Evolutionary conservation across 225 moss, liverwort and hornwort species (phyloP).

Genomic region (Asterella californica): DNA sequence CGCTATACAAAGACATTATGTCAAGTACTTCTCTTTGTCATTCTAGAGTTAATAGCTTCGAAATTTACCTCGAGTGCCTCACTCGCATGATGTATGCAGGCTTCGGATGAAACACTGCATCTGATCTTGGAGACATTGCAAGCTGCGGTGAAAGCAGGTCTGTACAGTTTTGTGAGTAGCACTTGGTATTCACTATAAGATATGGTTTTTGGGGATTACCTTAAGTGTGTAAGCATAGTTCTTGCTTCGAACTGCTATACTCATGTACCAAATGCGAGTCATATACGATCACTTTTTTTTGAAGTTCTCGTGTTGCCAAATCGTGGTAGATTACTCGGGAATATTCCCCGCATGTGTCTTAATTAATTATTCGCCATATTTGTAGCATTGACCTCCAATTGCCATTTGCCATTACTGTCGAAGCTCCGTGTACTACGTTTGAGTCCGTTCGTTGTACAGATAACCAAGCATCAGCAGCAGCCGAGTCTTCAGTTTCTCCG

Average conservation of each 20-base stretch:
- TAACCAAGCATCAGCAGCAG: slow-evolving; percentile 59
- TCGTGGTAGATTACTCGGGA: not conserved
- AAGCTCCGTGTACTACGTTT: not conserved
- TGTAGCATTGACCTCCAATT: too few relatives aligned
- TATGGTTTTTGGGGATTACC: too few relatives aligned
- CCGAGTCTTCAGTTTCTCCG: slow-evolving; percentile 69
- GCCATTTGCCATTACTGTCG: too few relatives aligned
- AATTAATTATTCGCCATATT: too few relatives aligned
- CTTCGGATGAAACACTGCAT: slow-evolving; percentile 87
- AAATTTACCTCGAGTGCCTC: not conserved
- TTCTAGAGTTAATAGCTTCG: not conserved
- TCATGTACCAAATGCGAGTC: too few relatives aligned
- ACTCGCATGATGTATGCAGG: slow-evolving; percentile 33
- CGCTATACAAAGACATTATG: not conserved
- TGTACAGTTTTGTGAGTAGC: too few relatives aligned
- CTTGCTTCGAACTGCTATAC: not conserved
- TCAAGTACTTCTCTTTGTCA: not conserved
- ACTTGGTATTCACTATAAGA: too few relatives aligned
- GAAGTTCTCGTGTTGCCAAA: not conserved
- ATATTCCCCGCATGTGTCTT: not conserved
- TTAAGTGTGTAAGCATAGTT: not conserved
- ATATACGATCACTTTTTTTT: not conserved
- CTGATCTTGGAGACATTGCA: slow-evolving; percentile 84
- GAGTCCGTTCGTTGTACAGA: slow-evolving; percentile 40
- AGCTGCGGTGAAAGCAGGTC: slow-evolving; percentile 83